These are phyloP conservation scores for Sedum album DNA, from an alignment of 164 flowering plant species.

Conservation along the genomic window DNA sequence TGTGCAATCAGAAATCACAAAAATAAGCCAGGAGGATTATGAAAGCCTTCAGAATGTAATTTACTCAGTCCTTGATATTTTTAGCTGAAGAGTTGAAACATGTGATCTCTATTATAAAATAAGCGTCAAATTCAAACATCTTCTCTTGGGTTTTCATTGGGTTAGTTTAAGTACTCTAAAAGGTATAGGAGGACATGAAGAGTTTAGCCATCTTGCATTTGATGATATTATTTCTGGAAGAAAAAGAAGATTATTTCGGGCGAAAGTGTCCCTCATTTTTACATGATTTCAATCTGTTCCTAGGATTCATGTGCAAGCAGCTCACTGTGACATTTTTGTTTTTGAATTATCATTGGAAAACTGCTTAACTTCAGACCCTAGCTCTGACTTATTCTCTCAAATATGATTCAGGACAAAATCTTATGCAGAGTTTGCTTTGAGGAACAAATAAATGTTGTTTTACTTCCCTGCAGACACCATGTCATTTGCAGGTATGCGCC, in stretches of 20 bases:
- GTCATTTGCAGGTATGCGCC: slow-evolving; percentile 32
- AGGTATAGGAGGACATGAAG: too few species aligned
- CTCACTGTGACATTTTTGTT: too few species aligned
- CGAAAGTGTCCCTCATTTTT: not conserved
- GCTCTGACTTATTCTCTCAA: slow-evolving; percentile 4
- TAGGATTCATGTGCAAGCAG: too few species aligned
- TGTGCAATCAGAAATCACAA: slow-evolving; percentile 37
- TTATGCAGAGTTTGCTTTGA: slow-evolving; percentile 40
- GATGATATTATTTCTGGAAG: not conserved
- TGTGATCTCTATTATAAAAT: not conserved
- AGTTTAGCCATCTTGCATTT: not conserved
- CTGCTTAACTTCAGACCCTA: not conserved
- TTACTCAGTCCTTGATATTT: not conserved
- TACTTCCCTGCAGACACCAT: slow-evolving; percentile 42
- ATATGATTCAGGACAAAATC: slow-evolving; percentile 30
- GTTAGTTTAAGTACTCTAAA: too few species aligned
- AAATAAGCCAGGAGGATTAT: slow-evolving; percentile 34
- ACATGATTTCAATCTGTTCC: too few species aligned
- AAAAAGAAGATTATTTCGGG: too few species aligned
- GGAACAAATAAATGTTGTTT: slow-evolving; percentile 27
- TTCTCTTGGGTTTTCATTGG: not conserved
- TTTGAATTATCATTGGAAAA: too few species aligned
- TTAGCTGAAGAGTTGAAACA: not conserved
- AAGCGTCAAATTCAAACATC: not conserved
- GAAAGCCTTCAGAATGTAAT: slow-evolving; percentile 40